Evolutionary conservation across 805 yeast species (phyloP), one percentile per base, ranked within the genome.

Genomic region (Kregervanrija delftensis): DNA sequence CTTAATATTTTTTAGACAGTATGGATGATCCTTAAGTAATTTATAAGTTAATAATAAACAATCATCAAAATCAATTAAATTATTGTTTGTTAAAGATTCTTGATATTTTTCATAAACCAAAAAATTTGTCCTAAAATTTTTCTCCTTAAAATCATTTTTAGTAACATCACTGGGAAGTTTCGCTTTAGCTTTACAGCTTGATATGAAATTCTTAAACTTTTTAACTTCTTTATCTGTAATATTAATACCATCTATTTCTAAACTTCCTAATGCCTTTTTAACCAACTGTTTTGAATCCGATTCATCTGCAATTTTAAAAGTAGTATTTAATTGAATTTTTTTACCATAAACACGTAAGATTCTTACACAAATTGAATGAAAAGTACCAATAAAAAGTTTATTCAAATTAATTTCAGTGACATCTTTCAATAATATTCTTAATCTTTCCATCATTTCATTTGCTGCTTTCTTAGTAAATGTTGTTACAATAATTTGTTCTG

Each of bases 401-500:
- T 67, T 54, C 3, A 62, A 59, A 16, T 56, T 44, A 10, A 77
- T 59, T 5, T 61, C 57, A 0, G 68, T 54, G 22, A 40, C 28
- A 3, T 52, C 62, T 6, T 56, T 41, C 8, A 79, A 53, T 41
- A 75, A 33, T 4, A 17, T 38, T 0, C 42, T 45, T 14, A 91
- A 63, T 36, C 98, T 69, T 31, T 77, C 83, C 11, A 68, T 64
- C 86, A 91, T 82, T 64, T 91, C 98, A 42, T 71, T 74, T 1
- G 97, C 95, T 0, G 99, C 98, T 55, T 85, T 86, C 54, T 86
- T 86, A 11, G 98, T 91, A 66, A 91, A 91, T 0, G 98, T 90
- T 5, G 96, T 87, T 15, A 90, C 93, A 1, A 91, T 74, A 14
- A 93, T 73, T 39, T 74, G 65, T 32, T 71, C 67, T 0, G 97